phyloP scores from a whole-genome alignment of 441 rosid species.

The Pelargonium cotyledonis region DNA sequence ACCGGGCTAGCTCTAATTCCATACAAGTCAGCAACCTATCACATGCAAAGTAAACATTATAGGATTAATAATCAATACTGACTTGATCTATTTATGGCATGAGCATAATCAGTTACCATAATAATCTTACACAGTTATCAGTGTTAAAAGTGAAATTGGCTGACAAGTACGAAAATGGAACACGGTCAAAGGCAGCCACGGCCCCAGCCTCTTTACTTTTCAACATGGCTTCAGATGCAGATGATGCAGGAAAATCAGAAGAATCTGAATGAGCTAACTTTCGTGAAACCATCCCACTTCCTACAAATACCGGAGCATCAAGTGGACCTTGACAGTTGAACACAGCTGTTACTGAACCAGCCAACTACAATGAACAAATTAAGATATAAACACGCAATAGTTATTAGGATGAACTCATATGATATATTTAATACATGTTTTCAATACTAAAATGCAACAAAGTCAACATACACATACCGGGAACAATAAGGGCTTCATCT shows the following conservation, averaged over 20 bases:
- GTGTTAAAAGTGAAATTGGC: conserved; percentile 99
- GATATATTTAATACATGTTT: conserved; percentile 9
- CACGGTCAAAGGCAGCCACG: conserved; percentile 96
- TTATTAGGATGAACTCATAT: conserved; percentile 16
- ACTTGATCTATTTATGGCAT: conserved; percentile 7
- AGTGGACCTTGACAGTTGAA: conserved; percentile 99
- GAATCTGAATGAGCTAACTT: conserved; percentile 65
- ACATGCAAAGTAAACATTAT: conserved; percentile 21
- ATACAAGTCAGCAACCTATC: conserved; percentile 91
- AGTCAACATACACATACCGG: conserved; percentile 47
- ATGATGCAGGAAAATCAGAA: conserved; percentile 50
- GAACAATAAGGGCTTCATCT: conserved; percentile 82
- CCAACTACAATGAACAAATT: conserved; percentile 56
- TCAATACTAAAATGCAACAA: conserved; percentile 1
- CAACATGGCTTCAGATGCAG: conserved; percentile 86
- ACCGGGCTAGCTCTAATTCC: conserved; percentile 99
- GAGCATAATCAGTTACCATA: conserved; percentile 10
- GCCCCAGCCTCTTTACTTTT: conserved; percentile 97
- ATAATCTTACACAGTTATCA: conserved; percentile 78
- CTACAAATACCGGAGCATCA: conserved; percentile 96
- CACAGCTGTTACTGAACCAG: conserved; percentile 96
- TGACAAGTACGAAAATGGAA: conserved; percentile 95
- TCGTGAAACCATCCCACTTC: conserved; percentile 95
- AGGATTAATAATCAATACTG: conserved; percentile 7
- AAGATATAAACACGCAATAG: conserved; percentile 12